A percentile compares a stretch with the other conserved stretches of the same genome.
phyloP scores from a whole-genome alignment of 23 red algal genomes.

The Gracilaria vermiculophylla region DNA sequence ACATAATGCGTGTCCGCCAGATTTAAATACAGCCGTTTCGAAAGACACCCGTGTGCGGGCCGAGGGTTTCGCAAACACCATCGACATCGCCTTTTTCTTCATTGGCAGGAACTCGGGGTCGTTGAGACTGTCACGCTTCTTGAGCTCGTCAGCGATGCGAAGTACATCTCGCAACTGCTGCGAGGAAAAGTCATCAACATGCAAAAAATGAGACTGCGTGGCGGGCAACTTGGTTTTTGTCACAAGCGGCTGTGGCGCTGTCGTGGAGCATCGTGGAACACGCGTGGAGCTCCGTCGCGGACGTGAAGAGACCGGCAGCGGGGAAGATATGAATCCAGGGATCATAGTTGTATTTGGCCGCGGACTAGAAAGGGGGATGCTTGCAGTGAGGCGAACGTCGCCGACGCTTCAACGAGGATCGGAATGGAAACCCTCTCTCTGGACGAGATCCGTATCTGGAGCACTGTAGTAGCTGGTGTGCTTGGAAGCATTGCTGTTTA shows the following conservation, averaged over 20 bases:
- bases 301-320: background rate
- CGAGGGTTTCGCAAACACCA: conserved; percentile 97
- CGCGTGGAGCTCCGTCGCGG: background rate
- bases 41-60: conserved; percentile 92
- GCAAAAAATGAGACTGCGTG: conserved; percentile 78
- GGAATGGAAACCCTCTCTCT: too few relatives aligned
- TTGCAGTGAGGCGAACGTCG: too few relatives aligned
- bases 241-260: background rate
- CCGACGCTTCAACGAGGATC: too few relatives aligned
- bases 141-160: conserved; percentile 46
- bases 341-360: background rate
- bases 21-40: conserved; percentile 88
- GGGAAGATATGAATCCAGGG: background rate
- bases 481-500: too few relatives aligned
- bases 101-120: conserved; percentile 48
- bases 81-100: conserved; percentile 83
- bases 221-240: conserved; percentile 21
- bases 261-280: background rate
- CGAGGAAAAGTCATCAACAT: conserved; percentile 76
- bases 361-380: too few relatives aligned
- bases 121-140: conserved; percentile 24
- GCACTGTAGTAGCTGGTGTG: too few relatives aligned
- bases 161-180: conserved; percentile 48
- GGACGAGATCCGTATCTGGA: too few relatives aligned
- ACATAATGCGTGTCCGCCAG: conserved; percentile 92